Conservation (phyloP, 805 yeast genomes). For the Kodamaea neixiangensis region DNA sequence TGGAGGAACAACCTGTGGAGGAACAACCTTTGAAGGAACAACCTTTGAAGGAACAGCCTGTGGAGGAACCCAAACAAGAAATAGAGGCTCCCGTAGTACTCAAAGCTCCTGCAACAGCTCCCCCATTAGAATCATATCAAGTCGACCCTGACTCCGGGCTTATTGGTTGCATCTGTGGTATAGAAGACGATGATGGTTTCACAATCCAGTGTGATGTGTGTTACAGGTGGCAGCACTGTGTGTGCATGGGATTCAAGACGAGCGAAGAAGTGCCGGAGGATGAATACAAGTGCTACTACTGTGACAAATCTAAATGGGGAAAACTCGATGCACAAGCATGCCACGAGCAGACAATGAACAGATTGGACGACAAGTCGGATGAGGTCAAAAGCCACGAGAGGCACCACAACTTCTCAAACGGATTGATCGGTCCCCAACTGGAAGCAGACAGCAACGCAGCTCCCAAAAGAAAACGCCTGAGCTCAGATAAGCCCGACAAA, state of each 20-base stretch:
- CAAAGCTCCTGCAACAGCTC: slow-evolving; percentile 16
- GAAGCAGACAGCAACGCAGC: not conserved
- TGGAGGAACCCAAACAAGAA: not conserved
- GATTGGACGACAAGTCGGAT: slow-evolving; percentile 32
- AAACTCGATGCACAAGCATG: slow-evolving; percentile 43
- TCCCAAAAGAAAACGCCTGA: slow-evolving; percentile 23
- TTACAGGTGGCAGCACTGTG: slow-evolving; percentile 92
- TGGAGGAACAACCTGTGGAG: not conserved
- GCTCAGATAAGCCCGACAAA: slow-evolving; percentile 19
- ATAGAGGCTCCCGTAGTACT: not conserved
- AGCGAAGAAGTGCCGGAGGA: slow-evolving; percentile 80
- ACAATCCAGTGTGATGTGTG: slow-evolving; percentile 94
- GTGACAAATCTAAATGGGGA: slow-evolving; percentile 53
- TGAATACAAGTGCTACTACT: slow-evolving; percentile 71
- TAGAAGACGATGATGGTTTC: slow-evolving; percentile 87
- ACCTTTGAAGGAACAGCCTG: not conserved
- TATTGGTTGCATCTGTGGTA: slow-evolving; percentile 88
- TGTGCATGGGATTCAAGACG: slow-evolving; percentile 78
- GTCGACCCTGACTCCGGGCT: slow-evolving; percentile 82
- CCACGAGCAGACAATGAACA: slow-evolving; percentile 27
- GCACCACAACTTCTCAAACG: slow-evolving; percentile 2
- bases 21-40: not conserved
- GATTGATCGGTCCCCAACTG: slow-evolving; percentile 1
- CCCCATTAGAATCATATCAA: slow-evolving; percentile 49
- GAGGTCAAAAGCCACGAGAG: slow-evolving; percentile 4